These are phyloP conservation scores for Metschnikowia aberdeeniae DNA, from an alignment of 805 yeast genomes.

Conservation along the genomic window DNA sequence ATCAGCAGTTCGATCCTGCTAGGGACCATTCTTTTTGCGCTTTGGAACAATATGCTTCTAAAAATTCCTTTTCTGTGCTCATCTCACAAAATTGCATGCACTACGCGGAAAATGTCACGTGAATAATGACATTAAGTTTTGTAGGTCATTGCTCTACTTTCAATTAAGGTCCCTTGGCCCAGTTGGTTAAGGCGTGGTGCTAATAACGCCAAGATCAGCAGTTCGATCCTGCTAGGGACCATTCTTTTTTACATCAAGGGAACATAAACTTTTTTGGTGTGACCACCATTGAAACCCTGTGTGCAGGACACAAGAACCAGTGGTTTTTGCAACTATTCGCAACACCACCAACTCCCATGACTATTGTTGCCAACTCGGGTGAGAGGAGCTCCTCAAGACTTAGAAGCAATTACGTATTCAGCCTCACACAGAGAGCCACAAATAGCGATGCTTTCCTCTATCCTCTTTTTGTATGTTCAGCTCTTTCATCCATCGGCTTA, in stretches of 20 bases:
- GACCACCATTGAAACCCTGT: background rate
- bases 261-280: no score
- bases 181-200: constrained; percentile 54
- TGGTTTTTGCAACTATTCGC: constrained; percentile 1
- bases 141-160: no score
- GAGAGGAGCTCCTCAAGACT: background rate
- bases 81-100: no score
- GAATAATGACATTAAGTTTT: no score
- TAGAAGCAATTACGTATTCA: background rate
- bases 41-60: no score
- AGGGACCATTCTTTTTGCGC: constrained; percentile 51
- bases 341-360: background rate
- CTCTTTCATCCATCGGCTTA: no score
- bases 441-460: constrained; percentile 3
- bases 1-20: constrained; percentile 88
- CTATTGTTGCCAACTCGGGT: background rate
- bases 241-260: constrained; percentile 22
- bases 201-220: constrained; percentile 67
- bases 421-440: background rate
- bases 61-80: no score
- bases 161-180: constrained; percentile 56
- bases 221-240: constrained; percentile 89
- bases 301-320: no score
- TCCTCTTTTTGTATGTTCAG: background rate
- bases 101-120: no score